phyloP scores from a whole-genome alignment of 805 yeast genomes.

The Ogataea ramenticola region DNA sequence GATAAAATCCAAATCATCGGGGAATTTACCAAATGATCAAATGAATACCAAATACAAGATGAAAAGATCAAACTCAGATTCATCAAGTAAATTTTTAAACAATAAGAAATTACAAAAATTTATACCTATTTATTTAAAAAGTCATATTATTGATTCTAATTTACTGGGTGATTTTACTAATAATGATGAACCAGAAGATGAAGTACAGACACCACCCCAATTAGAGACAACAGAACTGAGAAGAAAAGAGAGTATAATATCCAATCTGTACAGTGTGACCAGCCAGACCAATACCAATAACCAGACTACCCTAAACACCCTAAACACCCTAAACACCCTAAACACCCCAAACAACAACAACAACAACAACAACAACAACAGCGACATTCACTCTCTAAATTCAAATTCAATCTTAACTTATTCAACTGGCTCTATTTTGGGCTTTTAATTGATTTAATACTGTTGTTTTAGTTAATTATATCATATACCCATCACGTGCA shows the following conservation, averaged over 20 bases:
- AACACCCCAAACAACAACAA: constrained; percentile 1
- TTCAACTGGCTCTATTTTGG: constrained; percentile 20
- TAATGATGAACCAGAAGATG: neutral
- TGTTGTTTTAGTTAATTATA: too few species aligned
- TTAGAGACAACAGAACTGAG: too few species aligned
- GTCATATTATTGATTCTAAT: constrained; percentile 19
- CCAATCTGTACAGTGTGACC: neutral
- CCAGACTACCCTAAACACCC: neutral
- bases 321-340: constrained; percentile 1
- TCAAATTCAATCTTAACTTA: constrained; percentile 10
- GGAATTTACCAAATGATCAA: neutral
- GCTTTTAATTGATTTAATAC: too few species aligned
- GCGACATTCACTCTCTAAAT: neutral
- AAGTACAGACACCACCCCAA: too few species aligned
- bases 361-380: neutral
- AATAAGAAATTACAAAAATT: constrained; percentile 23
- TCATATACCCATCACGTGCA: too few species aligned
- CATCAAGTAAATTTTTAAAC: constrained; percentile 9
- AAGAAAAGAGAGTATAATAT: neutral
- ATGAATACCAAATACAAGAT: neutral
- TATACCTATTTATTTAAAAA: constrained; percentile 23
- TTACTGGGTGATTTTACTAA: constrained; percentile 14
- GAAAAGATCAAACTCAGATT: neutral
- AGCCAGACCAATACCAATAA: too few species aligned
- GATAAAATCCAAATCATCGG: neutral